Evolutionary conservation across 495 filamentous ascomycete genomes (phyloP), one percentile per base, ranked within the genome.

Genomic region (Lasiosphaeria hispida): DNA sequence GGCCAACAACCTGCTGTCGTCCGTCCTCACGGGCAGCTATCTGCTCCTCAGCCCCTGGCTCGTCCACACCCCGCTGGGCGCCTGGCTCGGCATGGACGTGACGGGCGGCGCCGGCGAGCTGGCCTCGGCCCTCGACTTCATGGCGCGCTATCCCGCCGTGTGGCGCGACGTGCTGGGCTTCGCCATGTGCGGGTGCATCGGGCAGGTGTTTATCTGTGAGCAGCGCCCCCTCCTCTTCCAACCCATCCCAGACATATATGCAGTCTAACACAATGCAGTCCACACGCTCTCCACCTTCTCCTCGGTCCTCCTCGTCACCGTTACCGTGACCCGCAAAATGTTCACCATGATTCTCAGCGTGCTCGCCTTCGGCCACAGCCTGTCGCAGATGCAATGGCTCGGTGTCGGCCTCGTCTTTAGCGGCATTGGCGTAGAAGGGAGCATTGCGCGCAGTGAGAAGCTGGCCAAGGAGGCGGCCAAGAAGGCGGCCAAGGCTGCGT

Each of bases 281-380:
- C 92, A 96, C 75, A 96, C 95, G 0, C 82, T 98, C 37, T 87
- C 89, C 11, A 87, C 87, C 38, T 98, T 98, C 75, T 94, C 90
- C 36, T 92, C 87, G 8, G 79, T 98, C 55, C 80, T 97, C 49
- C 85, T 98, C 30, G 94, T 97, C 10, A 98, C 94, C 9, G 91
- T 98, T 0, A 98, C 92, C 2, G 94, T 98, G 10, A 98, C 94
- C 43, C 80, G 94, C 61, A 98, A 98, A 77, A 98, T 98, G 95
- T 80, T 97, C 68, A 97, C 92, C 57, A 98, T 98, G 94, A 88
- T 97, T 59, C 80, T 98, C 42, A 93, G 88, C 58, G 94, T 98
- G 23, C 77, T 97, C 51, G 91, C 89, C 78, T 98, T 97, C 72
- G 94, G 95, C 33, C 95, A 98, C 69, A 82, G 81, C 50, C 77